These are phyloP conservation scores for Sequoiadendron giganteum DNA, from an alignment of 75 land plant species.

Conservation along the genomic window DNA sequence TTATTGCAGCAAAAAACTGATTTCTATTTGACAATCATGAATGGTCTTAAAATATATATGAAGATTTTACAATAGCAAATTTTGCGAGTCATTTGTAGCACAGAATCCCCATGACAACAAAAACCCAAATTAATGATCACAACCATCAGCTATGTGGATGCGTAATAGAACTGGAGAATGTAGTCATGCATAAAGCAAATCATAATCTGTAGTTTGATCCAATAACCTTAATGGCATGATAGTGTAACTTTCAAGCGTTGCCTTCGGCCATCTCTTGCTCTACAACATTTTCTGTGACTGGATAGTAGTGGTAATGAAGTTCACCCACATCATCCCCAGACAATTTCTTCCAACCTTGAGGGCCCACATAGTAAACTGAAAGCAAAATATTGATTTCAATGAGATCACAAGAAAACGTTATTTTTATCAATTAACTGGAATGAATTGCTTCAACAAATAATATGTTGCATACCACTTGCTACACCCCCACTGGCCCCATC, in stretches of 20 bases:
- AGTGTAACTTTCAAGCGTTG: constrained; percentile 3
- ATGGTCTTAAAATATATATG: not conserved
- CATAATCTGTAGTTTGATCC: not conserved
- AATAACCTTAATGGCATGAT: not conserved
- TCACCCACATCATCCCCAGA: constrained; percentile 94
- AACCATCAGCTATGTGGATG: not conserved
- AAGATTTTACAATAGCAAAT: not conserved
- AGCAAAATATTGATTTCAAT: constrained; percentile 2
- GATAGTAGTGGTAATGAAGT: constrained; percentile 87
- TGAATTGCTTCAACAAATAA: not conserved
- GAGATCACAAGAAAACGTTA: not conserved
- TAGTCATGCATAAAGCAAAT: not conserved
- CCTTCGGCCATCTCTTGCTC: constrained; percentile 86
- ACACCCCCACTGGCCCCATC: constrained; percentile 99
- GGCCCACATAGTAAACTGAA: constrained; percentile 86
- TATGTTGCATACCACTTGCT: constrained; percentile 67
- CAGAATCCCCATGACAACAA: not conserved
- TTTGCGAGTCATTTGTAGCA: not conserved
- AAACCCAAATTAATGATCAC: not conserved
- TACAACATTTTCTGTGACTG: constrained; percentile 47
- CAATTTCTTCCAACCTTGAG: constrained; percentile 88
- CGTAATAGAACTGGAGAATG: not conserved
- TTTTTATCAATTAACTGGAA: not conserved
- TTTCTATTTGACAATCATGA: not conserved
- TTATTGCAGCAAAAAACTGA: not conserved